These are phyloP conservation scores for Lasiodiplodia sp. DNA, from an alignment of 2,329 filamentous ascomycete species.

Conservation along the genomic window DNA sequence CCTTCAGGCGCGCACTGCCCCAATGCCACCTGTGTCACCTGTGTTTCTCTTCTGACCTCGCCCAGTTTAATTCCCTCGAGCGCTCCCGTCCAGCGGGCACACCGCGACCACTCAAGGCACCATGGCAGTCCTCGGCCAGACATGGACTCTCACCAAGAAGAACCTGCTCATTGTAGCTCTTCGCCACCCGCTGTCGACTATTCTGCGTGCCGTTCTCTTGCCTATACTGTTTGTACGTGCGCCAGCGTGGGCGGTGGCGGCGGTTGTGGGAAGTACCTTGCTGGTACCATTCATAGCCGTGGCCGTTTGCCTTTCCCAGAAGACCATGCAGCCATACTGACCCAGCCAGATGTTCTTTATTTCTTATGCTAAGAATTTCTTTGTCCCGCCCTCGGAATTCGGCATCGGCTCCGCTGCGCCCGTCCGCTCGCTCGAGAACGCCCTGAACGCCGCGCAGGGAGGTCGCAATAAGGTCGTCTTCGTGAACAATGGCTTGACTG, in stretches of 20 bases:
- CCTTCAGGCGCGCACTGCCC: conserved; percentile 15
- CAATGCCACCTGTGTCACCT: not conserved
- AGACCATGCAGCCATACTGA: not conserved
- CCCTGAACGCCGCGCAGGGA: conserved; percentile 63
- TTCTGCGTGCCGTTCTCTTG: conserved; percentile 62
- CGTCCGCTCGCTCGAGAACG: conserved; percentile 70
- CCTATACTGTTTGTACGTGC: conserved; percentile 60
- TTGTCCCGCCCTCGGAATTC: conserved; percentile 77
- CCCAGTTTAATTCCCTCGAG: not conserved
- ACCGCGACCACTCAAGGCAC: not conserved
- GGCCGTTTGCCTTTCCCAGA: not conserved
- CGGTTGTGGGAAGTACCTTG: not conserved
- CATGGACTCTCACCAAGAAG: conserved; percentile 65
- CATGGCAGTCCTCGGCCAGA: conserved; percentile 57
- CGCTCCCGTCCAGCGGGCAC: not conserved
- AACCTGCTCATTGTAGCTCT: conserved; percentile 63
- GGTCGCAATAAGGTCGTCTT: conserved; percentile 77
- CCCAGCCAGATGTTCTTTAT: conserved; percentile 55
- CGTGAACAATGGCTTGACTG: conserved; percentile 73
- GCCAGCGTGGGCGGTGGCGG: not conserved
- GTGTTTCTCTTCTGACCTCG: not conserved
- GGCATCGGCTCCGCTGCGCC: conserved; percentile 71
- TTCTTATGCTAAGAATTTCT: conserved; percentile 79
- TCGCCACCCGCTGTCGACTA: conserved; percentile 62
- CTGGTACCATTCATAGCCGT: too few relatives aligned